Base-by-base conservation (phyloP, 2,329 filamentous ascomycete species). In the Decorospora gaudefroyi region DNA sequence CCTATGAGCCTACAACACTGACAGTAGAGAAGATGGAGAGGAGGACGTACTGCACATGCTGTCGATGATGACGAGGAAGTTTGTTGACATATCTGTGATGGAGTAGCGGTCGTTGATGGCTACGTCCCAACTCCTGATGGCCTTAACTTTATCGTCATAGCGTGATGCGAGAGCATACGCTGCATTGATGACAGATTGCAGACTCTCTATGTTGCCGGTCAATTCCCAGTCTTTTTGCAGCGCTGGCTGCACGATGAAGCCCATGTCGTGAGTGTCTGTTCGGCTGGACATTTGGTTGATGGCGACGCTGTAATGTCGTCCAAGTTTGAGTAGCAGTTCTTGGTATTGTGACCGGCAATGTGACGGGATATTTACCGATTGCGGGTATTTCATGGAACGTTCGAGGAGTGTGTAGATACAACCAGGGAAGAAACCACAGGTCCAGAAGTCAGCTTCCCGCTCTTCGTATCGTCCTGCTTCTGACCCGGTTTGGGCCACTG, bases 201-300 rank as follows among this genome's bases (percentile, higher is more conserved):
- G 46, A 27, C 73, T 75, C n/a, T 65, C 49, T 6, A 45, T 32
- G 32, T 73, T 70, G 0, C 72, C 71, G 0, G 70, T 74, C 4
- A 79, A 56, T 26, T 78, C 74, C 72, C 73, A 80, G 18, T 77
- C 73, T 18, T 72, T 67, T 15, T 72, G 70, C 0, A 78, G 55
- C 1, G 75, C 72, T 0, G 78, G 77, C 36, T 74, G 71, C 4
- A 79, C 71, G 17, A 81, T 80, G 51, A 81, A 81, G 0, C 77
- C 76, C 45, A 81, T 71, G 28, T 81, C 78, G 43, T 81, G 78
- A 0, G 78, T 81, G 40, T 80, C 75, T 3, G 69, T 79, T 19
- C 75, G 54, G 3, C 53, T 49, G 1, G 64, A 67, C 66, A 71
- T 46, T 46, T 61, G 6, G 11, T 62, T 60, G 36, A 69, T 67